Conservation (phyloP, 2,329 filamentous ascomycete species). For the Chalaropsis ovoidea region DNA sequence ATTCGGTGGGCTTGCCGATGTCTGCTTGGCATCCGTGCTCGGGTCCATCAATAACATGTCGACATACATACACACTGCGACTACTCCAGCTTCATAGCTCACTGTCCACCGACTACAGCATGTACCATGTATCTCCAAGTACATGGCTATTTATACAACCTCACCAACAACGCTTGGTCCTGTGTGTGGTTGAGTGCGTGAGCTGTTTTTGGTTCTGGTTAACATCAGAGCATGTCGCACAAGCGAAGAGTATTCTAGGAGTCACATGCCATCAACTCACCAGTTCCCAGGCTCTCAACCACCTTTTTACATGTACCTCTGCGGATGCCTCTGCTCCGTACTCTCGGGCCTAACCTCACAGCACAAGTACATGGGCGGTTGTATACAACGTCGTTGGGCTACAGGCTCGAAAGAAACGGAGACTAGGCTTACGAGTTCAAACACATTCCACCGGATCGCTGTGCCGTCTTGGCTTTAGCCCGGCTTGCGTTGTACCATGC, state of each 20-base stretch:
- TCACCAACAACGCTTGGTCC: background rate
- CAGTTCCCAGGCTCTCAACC: too few relatives aligned
- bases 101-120: background rate
- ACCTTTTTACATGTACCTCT: too few relatives aligned
- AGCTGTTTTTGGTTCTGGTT: background rate
- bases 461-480: background rate
- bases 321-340: too few relatives aligned
- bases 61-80: background rate
- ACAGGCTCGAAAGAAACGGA: too few relatives aligned
- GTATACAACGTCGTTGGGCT: too few relatives aligned
- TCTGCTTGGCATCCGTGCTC: conserved; percentile 7
- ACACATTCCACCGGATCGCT: background rate
- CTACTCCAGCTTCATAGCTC: background rate
- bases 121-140: too few relatives aligned
- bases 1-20: conserved; percentile 16
- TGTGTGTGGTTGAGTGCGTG: background rate
- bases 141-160: background rate
- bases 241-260: background rate
- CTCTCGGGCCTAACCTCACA: too few relatives aligned
- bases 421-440: background rate
- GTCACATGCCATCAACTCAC: too few relatives aligned
- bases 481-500: background rate
- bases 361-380: too few relatives aligned
- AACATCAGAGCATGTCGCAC: background rate
- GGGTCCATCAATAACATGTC: background rate